Conservation (phyloP, 352 stramenopile species). For the Phytopythium sindhum region DNA sequence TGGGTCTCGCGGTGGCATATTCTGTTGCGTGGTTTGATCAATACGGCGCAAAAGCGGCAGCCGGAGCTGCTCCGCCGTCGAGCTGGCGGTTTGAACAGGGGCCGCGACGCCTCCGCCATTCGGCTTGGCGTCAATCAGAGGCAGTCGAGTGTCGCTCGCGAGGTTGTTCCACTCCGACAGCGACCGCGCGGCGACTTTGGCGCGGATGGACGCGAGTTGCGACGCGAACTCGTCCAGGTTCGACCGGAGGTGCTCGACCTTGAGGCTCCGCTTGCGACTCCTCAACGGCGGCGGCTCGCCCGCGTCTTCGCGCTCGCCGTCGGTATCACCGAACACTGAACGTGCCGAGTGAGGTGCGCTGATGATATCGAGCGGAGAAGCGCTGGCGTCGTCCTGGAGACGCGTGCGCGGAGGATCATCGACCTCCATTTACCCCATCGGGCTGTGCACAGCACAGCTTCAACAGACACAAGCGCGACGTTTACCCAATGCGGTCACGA, state of each 20-base stretch:
- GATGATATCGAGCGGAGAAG: background rate
- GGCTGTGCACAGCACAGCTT: background rate
- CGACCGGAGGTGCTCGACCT: background rate
- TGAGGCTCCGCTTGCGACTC: background rate
- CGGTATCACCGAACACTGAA: background rate
- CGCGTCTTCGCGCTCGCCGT: background rate
- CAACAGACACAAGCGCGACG: constrained; percentile 3
- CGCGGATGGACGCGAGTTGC: background rate
- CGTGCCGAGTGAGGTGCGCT: accelerated
- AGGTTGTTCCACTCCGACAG: background rate
- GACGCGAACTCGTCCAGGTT: constrained; percentile 1
- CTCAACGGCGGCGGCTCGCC: background rate
- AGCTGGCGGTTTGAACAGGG: background rate
- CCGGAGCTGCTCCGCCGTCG: constrained; percentile 14
- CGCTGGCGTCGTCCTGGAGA: background rate
- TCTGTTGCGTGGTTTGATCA: constrained; percentile 9
- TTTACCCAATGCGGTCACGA: no score
- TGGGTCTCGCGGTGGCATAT: constrained; percentile 15
- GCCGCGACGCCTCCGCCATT: background rate
- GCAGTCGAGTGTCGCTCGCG: constrained; percentile 8
- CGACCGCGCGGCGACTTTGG: background rate
- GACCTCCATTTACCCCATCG: constrained; percentile 4
- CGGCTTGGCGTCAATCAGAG: constrained; percentile 7
- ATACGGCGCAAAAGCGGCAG: constrained; percentile 36
- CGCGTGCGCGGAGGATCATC: background rate